Percentiles rank a stretch among this genome's conserved stretches.
These are phyloP conservation scores for Hymenoscyphus fraxineus DNA, from an alignment of 2,329 filamentous ascomycete genomes.

Conservation along the genomic window DNA sequence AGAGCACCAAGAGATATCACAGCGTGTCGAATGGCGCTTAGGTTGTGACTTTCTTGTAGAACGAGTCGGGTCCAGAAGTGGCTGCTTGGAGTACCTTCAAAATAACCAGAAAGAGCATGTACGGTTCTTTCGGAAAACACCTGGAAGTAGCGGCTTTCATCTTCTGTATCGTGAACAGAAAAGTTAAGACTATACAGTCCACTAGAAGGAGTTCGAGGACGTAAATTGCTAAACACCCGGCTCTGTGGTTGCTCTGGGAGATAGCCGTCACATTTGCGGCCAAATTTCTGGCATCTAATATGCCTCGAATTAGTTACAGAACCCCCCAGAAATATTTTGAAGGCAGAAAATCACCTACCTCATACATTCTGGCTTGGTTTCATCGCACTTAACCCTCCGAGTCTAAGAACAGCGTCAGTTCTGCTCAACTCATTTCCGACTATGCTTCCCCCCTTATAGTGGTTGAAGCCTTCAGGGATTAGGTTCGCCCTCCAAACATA, in stretches of 20 bases:
- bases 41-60: slow-evolving; percentile 57
- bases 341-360: not conserved
- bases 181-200: slow-evolving; percentile 31
- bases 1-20: slow-evolving; percentile 64
- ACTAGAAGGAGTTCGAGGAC: slow-evolving; percentile 32
- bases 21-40: slow-evolving; percentile 59
- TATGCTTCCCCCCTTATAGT: not conserved
- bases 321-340: not conserved
- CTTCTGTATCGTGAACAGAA: slow-evolving; percentile 46
- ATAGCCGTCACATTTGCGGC: slow-evolving; percentile 58
- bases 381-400: slow-evolving; percentile 64
- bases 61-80: slow-evolving; percentile 62
- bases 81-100: slow-evolving; percentile 43
- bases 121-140: slow-evolving; percentile 58
- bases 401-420: slow-evolving; percentile 32
- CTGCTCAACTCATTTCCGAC: not conserved
- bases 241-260: slow-evolving; percentile 30
- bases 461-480: not conserved
- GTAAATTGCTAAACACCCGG: slow-evolving; percentile 21
- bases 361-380: slow-evolving; percentile 31
- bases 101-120: slow-evolving; percentile 61
- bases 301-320: slow-evolving; percentile 35
- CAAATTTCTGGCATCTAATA: slow-evolving; percentile 57
- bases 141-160: slow-evolving; percentile 58
- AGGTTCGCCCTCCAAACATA: not conserved